Evolutionary conservation across 805 yeast genomes (phyloP), one percentile per base, ranked within the genome.

Genomic region (Ogataea pini): DNA sequence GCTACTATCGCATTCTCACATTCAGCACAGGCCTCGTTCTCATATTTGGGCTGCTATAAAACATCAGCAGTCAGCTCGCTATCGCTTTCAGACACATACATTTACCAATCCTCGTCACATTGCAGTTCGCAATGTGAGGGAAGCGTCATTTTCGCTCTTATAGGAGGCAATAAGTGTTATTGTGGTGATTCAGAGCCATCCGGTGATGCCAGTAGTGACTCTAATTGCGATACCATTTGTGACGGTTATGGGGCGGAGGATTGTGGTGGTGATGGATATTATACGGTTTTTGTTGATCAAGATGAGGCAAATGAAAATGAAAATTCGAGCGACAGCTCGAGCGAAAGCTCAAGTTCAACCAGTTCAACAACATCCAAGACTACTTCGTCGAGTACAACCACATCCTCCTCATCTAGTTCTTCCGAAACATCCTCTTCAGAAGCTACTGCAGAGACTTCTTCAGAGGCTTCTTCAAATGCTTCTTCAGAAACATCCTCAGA

Each of bases 91-190:
- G 86, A 83, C 33, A 52, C 72, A 2, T 79, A 79, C 66, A 68
- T 65, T 1, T 85, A 70, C 60, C 91, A 86, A 64, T 77, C 90
- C 7, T 75, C 81, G 17, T 73, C 80, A 9, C 73, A 80, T 62
- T 85, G 94, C 66, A 71, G 77, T 56, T 58, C 60, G 2, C 66
- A 68, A 50, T 89, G 96, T 67, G 56, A 61, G 3, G 61, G 60
- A 5, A 63, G 55, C 48, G 79, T 78, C 3, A 68, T 69, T 54
- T 80, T 79, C 16, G 89, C 83, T 3, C 58, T 79, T 29, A 60
- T 73, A 4, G 64, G 73, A 48, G 87, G 89, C 5, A 56, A 71
- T 19, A 60, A 68, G 17, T 88, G 96, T 64, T 86, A 75, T 61
- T 88, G 96, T 64, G 91, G 90, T 19, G 68, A 75, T 59, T 54